Conservation (phyloP, 202 grass and related monocot genomes). For the Bolboschoenoplectus hybrid region DNA sequence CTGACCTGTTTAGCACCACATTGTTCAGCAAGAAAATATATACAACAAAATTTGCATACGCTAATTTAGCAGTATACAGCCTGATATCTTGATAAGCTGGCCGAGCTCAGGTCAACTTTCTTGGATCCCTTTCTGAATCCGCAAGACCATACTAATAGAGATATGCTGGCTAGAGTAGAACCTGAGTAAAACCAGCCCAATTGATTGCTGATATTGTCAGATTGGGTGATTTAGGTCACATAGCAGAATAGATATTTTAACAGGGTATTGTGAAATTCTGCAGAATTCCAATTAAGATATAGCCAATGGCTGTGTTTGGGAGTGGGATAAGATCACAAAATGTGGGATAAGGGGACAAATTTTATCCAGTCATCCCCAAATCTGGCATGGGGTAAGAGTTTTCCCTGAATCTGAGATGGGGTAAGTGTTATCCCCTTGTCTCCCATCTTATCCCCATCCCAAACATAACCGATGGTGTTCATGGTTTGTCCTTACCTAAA, state of each 20-base stretch:
- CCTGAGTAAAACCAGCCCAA: background rate
- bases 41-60: background rate
- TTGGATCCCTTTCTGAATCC: background rate
- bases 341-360: background rate
- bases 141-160: background rate
- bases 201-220: background rate
- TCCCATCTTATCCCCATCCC: conserved; percentile 15
- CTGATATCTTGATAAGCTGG: background rate
- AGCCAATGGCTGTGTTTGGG: background rate
- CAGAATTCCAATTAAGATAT: background rate
- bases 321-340: background rate
- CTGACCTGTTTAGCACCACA: background rate
- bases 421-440: background rate
- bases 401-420: background rate
- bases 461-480: background rate
- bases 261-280: background rate
- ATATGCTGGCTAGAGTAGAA: background rate
- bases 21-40: background rate
- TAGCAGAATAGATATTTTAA: background rate
- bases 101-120: background rate
- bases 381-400: background rate
- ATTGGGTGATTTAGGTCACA: conserved; percentile 20
- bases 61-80: background rate
- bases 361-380: no score
- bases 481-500: background rate